phyloP scores from a whole-genome alignment of 352 stramenopile genomes.

The Pythium folliculosum region DNA sequence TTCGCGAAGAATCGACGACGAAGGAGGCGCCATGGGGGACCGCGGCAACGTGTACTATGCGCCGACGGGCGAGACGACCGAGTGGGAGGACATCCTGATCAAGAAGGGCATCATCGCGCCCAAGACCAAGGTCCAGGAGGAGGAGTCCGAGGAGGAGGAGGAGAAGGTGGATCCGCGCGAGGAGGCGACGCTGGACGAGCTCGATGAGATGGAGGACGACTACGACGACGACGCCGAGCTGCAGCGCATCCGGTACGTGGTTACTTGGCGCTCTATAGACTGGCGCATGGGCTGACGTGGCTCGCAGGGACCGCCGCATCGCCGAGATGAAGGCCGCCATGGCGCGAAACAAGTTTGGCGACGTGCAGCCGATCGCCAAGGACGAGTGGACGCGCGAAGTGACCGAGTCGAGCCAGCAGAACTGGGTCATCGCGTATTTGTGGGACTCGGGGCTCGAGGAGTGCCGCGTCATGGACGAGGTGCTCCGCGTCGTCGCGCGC shows the following conservation, averaged over 20 bases:
- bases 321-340: conserved; percentile 86
- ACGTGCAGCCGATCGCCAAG: conserved; percentile 91
- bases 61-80: conserved; percentile 87
- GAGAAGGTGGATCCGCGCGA: conserved; percentile 75
- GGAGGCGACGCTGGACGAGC: conserved; percentile 80
- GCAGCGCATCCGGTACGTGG: conserved; percentile 57
- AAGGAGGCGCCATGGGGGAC: conserved; percentile 45
- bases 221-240: conserved; percentile 85
- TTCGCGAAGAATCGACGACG: neutral
- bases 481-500: conserved; percentile 79
- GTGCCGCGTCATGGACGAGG: conserved; percentile 91
- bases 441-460: conserved; percentile 89
- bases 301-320: conserved; percentile 85
- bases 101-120: conserved; percentile 88
- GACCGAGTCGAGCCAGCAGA: conserved; percentile 86
- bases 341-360: conserved; percentile 85
- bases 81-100: conserved; percentile 90
- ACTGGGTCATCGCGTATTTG: conserved; percentile 90
- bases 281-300: too few species aligned
- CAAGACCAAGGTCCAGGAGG: conserved; percentile 86
- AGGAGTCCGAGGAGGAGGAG: conserved; percentile 63
- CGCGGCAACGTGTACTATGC: conserved; percentile 85
- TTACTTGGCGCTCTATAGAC: conserved; percentile 12
- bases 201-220: conserved; percentile 88
- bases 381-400: conserved; percentile 93